Evolutionary conservation across 192 early-diverging fungal species (phyloP).

Genomic region (Chytriomyces sp.): DNA sequence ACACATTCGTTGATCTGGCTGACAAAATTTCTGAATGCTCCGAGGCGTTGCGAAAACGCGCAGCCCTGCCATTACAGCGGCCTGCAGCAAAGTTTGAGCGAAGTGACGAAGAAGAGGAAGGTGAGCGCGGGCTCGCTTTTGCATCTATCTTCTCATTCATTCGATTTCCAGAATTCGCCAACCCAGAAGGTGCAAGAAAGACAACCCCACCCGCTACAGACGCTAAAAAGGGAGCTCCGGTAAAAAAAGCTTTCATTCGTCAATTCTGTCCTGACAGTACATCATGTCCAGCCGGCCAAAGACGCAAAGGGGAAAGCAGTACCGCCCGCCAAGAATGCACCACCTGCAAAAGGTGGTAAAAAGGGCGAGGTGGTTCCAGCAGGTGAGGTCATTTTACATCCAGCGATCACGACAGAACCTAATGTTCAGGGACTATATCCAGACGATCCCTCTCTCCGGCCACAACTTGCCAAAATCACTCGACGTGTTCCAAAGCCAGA

Average conservation of each 20-base stretch:
- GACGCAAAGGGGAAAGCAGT: conserved; percentile 27
- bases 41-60: conserved; percentile 14
- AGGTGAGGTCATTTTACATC: background rate
- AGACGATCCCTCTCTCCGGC: conserved; percentile 25
- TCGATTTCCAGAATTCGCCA: conserved; percentile 7
- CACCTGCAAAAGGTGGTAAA: conserved; percentile 25
- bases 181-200: conserved; percentile 11
- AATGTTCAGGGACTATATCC: too few species aligned
- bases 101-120: conserved; percentile 18
- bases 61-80: conserved; percentile 25
- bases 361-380: conserved; percentile 26
- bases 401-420: too few species aligned
- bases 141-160: conserved; percentile 3
- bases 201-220: conserved; percentile 14
- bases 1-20: conserved; percentile 31
- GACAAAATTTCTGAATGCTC: conserved; percentile 28
- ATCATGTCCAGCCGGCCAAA: conserved; percentile 20
- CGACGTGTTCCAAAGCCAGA: conserved; percentile 24
- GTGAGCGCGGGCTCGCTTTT: background rate
- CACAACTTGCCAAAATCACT: conserved; percentile 30
- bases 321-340: background rate
- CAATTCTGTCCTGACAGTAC: conserved; percentile 16
- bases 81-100: conserved; percentile 25
- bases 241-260: background rate
- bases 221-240: conserved; percentile 17